Percentiles rank a stretch among this genome's conserved stretches.
Evolutionary conservation across 352 stramenopile genomes (phyloP).

Genomic region (Phytophthora sansomeana): DNA sequence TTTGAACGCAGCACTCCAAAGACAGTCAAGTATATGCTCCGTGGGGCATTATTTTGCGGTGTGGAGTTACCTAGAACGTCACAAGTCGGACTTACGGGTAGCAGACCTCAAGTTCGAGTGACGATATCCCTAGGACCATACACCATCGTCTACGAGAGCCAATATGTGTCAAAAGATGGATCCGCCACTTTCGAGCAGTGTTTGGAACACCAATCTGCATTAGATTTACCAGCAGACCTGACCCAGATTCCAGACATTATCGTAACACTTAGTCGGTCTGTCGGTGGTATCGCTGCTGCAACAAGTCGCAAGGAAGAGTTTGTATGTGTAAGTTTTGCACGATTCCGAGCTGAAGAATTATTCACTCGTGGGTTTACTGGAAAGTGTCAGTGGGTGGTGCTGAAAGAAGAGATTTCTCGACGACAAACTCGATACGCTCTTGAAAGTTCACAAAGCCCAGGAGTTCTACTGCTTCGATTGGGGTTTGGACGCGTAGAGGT

Average conservation of each 20-base stretch:
- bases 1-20: conserved; percentile 39
- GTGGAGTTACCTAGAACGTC: conserved; percentile 51
- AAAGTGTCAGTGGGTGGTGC: conserved; percentile 61
- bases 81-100: conserved; percentile 10
- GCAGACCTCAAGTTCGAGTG: conserved; percentile 53
- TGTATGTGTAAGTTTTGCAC: conserved; percentile 64
- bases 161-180: conserved; percentile 57
- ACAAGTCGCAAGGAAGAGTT: conserved; percentile 59
- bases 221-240: conserved; percentile 70
- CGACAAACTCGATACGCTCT: conserved; percentile 66
- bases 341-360: conserved; percentile 48
- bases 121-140: conserved; percentile 54
- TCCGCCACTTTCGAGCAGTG: conserved; percentile 59
- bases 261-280: conserved; percentile 65
- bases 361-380: conserved; percentile 52
- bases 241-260: conserved; percentile 76
- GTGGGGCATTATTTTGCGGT: conserved; percentile 67
- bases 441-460: conserved; percentile 59
- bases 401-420: conserved; percentile 67
- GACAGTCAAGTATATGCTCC: conserved; percentile 73
- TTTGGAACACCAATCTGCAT: conserved; percentile 49
- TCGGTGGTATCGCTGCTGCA: conserved; percentile 26
- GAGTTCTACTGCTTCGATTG: conserved; percentile 58
- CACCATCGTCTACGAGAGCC: conserved; percentile 58
- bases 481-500: conserved; percentile 79